Evolutionary conservation across 1,139 yeast species (phyloP).

Genomic region (Magnusiomyces magnusii): DNA sequence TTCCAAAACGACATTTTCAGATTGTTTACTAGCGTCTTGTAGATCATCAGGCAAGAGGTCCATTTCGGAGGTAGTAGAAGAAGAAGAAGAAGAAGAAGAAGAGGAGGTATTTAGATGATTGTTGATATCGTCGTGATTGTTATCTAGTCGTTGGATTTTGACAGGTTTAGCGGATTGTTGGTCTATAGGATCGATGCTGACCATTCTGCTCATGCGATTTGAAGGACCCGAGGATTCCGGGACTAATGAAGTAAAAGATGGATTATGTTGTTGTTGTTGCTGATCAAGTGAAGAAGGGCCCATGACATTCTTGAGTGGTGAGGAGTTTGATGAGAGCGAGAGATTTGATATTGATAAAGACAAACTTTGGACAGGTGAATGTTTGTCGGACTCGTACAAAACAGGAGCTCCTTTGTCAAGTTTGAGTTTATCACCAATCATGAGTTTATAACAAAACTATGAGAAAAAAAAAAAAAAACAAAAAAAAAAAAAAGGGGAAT

Average conservation of each 20-base stretch:
- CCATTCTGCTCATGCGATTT: not conserved
- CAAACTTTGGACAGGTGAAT: not conserved
- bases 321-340: not conserved
- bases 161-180: not conserved
- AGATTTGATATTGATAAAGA: not conserved
- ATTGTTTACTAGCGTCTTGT: slow-evolving; percentile 50
- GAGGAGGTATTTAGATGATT: no score
- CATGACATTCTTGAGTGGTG: not conserved
- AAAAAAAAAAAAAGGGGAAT: no score
- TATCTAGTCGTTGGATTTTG: not conserved
- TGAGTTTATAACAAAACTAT: no score
- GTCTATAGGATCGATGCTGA: slow-evolving; percentile 1
- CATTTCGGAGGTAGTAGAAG: slow-evolving; percentile 1
- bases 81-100: slow-evolving; percentile 1
- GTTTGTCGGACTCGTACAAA: not conserved
- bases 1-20: slow-evolving; percentile 81
- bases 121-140: no score
- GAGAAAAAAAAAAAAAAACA: no score
- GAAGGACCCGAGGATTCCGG: not conserved
- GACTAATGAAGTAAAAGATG: no score
- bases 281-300: not conserved
- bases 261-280: not conserved
- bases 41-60: slow-evolving; percentile 23
- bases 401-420: not conserved
- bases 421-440: not conserved